These are phyloP conservation scores for Gremmenia infestans DNA, from an alignment of 2,329 filamentous ascomycete species.

Conservation along the genomic window DNA sequence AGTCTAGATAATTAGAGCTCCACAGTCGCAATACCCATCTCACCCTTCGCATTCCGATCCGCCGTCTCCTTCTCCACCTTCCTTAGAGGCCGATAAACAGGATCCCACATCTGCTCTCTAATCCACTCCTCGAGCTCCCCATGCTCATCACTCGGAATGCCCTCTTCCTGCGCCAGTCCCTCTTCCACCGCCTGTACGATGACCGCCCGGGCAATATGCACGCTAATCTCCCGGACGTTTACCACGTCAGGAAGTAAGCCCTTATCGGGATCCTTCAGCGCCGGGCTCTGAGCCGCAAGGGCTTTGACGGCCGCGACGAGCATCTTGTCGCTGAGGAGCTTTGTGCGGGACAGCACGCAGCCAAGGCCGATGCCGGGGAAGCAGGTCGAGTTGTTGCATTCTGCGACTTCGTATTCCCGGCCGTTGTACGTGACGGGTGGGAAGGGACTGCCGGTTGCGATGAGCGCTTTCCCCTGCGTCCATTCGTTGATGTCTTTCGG, in stretches of 20 bases:
- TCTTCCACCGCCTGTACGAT: slow-evolving; percentile 68
- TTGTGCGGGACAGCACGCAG: slow-evolving; percentile 63
- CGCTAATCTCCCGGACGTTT: slow-evolving; percentile 68
- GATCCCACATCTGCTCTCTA: slow-evolving; percentile 73
- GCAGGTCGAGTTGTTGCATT: slow-evolving; percentile 84
- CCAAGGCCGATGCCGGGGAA: slow-evolving; percentile 86
- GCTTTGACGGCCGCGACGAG: slow-evolving; percentile 74
- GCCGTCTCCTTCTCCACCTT: slow-evolving; percentile 49
- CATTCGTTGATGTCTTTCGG: slow-evolving; percentile 72
- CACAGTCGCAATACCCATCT: slow-evolving; percentile 42
- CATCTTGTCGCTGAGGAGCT: slow-evolving; percentile 68
- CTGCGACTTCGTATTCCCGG: slow-evolving; percentile 52
- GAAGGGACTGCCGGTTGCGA: slow-evolving; percentile 82
- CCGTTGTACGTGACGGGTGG: slow-evolving; percentile 61
- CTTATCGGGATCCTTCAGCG: slow-evolving; percentile 55
- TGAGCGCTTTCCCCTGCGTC: slow-evolving; percentile 72
- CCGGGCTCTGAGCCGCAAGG: slow-evolving; percentile 66
- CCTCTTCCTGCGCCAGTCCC: slow-evolving; percentile 57
- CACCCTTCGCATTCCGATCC: slow-evolving; percentile 53
- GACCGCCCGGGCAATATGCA: slow-evolving; percentile 70
- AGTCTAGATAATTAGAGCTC: background rate
- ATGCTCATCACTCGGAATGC: slow-evolving; percentile 52
- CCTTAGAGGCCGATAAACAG: slow-evolving; percentile 60
- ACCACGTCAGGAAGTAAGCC: slow-evolving; percentile 73
- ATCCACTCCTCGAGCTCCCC: slow-evolving; percentile 52